A percentile compares a stretch with the other conserved stretches of the same genome.
phyloP scores from a whole-genome alignment of 139 green algal genomes.

The Ulvella scutata region DNA sequence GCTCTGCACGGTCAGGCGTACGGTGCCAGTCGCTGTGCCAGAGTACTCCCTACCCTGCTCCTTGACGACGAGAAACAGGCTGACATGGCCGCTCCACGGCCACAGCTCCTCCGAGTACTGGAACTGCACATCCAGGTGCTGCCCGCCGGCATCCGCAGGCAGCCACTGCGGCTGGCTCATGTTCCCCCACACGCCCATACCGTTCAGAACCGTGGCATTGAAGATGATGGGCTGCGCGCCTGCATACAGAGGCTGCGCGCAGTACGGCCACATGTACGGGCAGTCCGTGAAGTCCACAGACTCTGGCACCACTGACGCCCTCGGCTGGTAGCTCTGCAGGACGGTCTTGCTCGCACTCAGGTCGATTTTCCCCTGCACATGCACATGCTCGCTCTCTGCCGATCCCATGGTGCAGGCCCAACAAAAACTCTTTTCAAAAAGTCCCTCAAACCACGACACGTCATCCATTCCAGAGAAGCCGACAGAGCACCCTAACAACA shows the following conservation, averaged over 20 bases:
- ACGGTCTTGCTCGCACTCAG: conserved; percentile 38
- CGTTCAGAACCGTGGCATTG: conserved; percentile 96
- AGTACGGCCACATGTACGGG: conserved; percentile 94
- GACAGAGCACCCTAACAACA: too few species aligned
- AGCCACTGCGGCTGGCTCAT: conserved; percentile 50
- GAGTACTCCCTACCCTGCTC: conserved; percentile 15
- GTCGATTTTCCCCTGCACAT: conserved; percentile 42
- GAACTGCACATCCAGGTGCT: conserved; percentile 73
- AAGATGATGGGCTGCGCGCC: conserved; percentile 72
- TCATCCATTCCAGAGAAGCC: too few species aligned
- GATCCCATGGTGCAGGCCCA: too few species aligned
- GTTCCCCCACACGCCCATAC: conserved; percentile 59
- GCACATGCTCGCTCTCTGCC: too few species aligned
- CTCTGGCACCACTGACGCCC: conserved; percentile 65
- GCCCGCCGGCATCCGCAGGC: conserved; percentile 34
- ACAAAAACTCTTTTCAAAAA: too few species aligned
- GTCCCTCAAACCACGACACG: too few species aligned
- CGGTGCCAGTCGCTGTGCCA: conserved; percentile 17
- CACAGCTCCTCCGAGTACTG: conserved; percentile 64
- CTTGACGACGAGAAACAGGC: conserved; percentile 66
- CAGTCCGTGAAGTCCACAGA: conserved; percentile 77
- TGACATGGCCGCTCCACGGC: conserved; percentile 92
- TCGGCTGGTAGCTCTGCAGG: conserved; percentile 58
- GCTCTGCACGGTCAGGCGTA: conserved; percentile 60
- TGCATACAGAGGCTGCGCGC: conserved; percentile 65